These are phyloP conservation scores for Isatis tinctoria DNA, from an alignment of 345 rosid genomes.

Conservation along the genomic window DNA sequence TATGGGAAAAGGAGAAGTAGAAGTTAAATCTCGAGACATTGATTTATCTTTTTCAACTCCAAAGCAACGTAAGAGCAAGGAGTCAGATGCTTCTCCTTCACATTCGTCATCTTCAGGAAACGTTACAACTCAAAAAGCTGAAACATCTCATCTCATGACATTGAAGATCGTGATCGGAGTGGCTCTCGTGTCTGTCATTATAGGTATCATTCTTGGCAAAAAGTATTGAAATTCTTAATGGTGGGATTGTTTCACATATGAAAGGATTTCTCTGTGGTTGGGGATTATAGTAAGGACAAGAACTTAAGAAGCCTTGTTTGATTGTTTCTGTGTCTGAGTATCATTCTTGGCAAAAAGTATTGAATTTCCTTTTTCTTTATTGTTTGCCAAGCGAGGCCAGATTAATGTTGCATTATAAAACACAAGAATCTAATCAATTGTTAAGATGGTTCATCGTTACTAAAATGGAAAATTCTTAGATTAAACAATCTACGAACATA, in stretches of 20 bases:
- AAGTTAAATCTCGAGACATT: constrained; percentile 68
- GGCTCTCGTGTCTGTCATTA: constrained; percentile 64
- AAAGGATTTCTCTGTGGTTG: background rate
- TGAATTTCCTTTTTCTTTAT: background rate
- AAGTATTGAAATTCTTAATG: constrained; percentile 39
- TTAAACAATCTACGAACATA: no score
- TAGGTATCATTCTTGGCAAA: constrained; percentile 74
- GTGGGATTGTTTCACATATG: background rate
- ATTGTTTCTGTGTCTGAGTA: background rate
- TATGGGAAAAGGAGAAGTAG: constrained; percentile 34
- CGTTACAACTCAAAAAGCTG: constrained; percentile 22
- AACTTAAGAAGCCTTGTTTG: background rate
- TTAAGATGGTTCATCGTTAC: no score
- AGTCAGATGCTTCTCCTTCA: constrained; percentile 40
- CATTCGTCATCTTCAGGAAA: constrained; percentile 36
- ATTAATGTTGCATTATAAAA: background rate
- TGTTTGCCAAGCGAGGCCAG: constrained; percentile 4
- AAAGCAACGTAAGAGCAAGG: constrained; percentile 58
- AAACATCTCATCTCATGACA: constrained; percentile 36
- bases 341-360: no score
- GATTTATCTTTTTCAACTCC: constrained; percentile 46
- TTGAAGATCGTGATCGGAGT: constrained; percentile 56
- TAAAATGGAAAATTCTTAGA: no score
- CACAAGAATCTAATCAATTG: background rate
- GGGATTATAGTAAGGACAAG: background rate